These are phyloP conservation scores for Candida verbasci DNA, from an alignment of 805 yeast species.

Conservation along the genomic window DNA sequence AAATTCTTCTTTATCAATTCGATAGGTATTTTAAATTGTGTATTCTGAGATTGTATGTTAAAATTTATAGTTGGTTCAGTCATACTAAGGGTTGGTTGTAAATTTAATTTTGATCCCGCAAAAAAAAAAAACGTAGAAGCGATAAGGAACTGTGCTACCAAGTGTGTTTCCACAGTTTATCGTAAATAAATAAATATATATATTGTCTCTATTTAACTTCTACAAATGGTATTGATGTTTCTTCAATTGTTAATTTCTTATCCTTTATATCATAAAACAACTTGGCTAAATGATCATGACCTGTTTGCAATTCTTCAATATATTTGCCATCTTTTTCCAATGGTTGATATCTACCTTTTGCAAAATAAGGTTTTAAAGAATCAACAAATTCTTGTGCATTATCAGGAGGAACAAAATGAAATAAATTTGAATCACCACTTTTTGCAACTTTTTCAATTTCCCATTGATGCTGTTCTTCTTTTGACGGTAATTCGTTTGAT, in stretches of 20 bases:
- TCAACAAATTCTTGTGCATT: conserved; percentile 24
- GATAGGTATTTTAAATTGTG: conserved; percentile 64
- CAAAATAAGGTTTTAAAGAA: conserved; percentile 18
- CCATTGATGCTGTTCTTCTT: conserved; percentile 36
- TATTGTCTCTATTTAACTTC: too few species aligned
- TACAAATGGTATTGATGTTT: conserved; percentile 11
- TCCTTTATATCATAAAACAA: conserved; percentile 22
- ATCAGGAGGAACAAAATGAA: conserved; percentile 30
- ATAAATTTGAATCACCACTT: conserved; percentile 19
- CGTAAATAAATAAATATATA: too few species aligned
- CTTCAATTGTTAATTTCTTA: conserved; percentile 14
- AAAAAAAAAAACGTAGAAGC: too few species aligned
- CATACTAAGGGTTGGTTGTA: too few species aligned
- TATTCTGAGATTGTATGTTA: conserved; percentile 47
- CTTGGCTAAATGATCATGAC: conserved; percentile 15
- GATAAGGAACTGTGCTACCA: too few species aligned
- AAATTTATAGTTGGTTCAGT: conserved; percentile 37
- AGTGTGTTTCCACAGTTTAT: too few species aligned
- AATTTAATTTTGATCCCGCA: too few species aligned
- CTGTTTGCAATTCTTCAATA: conserved; percentile 19
- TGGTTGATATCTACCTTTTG: conserved; percentile 29
- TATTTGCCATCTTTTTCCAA: conserved; percentile 18
- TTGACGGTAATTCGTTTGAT: conserved; percentile 32
- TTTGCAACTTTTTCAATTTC: conserved; percentile 19
- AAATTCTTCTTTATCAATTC: conserved; percentile 64